These are phyloP conservation scores for Xylaria grammica DNA, from an alignment of 495 filamentous ascomycete species.

Conservation along the genomic window DNA sequence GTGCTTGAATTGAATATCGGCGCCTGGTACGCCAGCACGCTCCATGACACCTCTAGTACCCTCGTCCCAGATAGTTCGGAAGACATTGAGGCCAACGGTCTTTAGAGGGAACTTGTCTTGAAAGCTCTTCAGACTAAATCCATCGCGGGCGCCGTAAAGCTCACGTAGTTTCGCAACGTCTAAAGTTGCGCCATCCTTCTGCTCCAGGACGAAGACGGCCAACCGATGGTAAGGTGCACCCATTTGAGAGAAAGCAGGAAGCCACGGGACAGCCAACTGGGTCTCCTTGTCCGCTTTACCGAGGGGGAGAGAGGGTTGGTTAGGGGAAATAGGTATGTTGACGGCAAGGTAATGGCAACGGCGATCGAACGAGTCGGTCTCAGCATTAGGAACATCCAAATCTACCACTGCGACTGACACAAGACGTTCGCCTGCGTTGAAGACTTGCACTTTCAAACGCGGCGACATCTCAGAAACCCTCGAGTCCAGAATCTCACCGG, in stretches of 20 bases:
- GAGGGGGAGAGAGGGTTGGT: conserved; percentile 53
- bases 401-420: conserved; percentile 87
- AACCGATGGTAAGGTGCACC: conserved; percentile 91
- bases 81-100: conserved; percentile 82
- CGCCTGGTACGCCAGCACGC: conserved; percentile 71
- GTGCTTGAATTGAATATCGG: conserved; percentile 82
- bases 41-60: conserved; percentile 84
- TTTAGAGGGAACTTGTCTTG: conserved; percentile 68
- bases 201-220: conserved; percentile 80
- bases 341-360: conserved; percentile 84
- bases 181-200: conserved; percentile 64
- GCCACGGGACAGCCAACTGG: conserved; percentile 78
- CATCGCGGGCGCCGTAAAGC: conserved; percentile 59
- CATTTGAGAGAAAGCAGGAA: conserved; percentile 85
- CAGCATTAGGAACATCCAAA: conserved; percentile 82
- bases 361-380: conserved; percentile 76
- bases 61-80: conserved; percentile 89
- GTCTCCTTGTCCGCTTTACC: conserved; percentile 53
- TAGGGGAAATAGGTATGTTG: conserved; percentile 61
- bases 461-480: conserved; percentile 69
- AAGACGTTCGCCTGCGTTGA: conserved; percentile 78
- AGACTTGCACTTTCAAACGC: conserved; percentile 81
- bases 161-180: conserved; percentile 65
- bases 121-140: conserved; percentile 74
- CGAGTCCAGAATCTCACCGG: conserved; percentile 79